Evolutionary conservation across 805 yeast species (phyloP), one percentile per base, ranked within the genome.

Genomic region (Kluyveromyces nonfermentans): DNA sequence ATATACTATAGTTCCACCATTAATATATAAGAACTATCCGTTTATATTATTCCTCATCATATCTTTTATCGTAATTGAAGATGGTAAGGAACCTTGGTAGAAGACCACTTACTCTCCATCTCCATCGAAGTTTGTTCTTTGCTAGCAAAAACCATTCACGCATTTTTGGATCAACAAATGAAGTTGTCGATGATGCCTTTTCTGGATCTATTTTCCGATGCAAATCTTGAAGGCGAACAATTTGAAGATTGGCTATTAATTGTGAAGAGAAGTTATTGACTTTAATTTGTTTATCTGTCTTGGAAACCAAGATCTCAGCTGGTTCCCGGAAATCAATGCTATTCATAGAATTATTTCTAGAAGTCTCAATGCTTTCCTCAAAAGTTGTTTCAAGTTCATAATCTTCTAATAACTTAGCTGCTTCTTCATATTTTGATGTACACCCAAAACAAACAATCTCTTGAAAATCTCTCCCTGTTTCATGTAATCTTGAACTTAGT

Each of bases 361-460:
- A 19, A 18, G 19, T 16, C 14, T 37, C 40, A n/a, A 37, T 18
- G 12, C 43, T 40, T 20, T 40, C 40, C 21, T 44, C 40, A 8
- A 49, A 37, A 7, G 62, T 54, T 1, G 60, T 47, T 33, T 59
- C 63, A 34, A 59, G 56, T 42, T 74, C 80, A 52, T 57, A 67
- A 17, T 62, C 55, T 22, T 66, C 69, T 15, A 67, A 52, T 7
- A 65, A 41, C 38, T 67, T 68, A 17, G 73, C 66, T 20, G 77
- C 68, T 37, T 64, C 65, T 51, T 77, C 82, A 52, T 77, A 78
- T n/a, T 66, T 69, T 41, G 67, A 76, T 12, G 80, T 74, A 51
- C 88, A 81, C 42, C 71, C 72, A 39, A 74, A 72, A 52, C 88
- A 81, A 0, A 81, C 80, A 46, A 81, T 72, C 52, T 81, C 85